Conservation (phyloP, 2,329 filamentous ascomycete species). For the Verticillium tricorpus region DNA sequence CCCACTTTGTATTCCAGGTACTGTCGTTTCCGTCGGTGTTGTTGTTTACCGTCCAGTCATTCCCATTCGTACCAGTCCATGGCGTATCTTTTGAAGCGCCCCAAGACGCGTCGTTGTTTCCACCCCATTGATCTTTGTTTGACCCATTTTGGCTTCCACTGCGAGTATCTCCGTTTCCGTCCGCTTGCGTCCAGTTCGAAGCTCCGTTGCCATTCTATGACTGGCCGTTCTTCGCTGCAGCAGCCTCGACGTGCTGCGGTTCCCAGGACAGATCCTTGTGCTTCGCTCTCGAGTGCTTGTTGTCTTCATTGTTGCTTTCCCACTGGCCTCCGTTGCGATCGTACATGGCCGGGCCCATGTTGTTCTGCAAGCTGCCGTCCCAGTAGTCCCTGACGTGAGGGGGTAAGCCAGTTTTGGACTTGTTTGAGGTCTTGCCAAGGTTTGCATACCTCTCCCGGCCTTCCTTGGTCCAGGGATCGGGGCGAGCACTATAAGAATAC, state of each 20-base stretch:
- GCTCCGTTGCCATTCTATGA: not conserved
- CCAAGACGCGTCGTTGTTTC: not conserved
- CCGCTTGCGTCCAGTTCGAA: not conserved
- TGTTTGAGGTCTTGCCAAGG: not conserved
- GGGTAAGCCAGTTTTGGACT: not conserved
- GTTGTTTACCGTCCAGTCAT: not conserved
- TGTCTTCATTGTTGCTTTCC: not conserved
- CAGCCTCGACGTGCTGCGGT: not conserved
- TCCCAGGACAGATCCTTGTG: not conserved
- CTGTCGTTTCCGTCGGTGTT: slow-evolving; percentile 4
- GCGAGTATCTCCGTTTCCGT: not conserved
- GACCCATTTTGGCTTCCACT: not conserved
- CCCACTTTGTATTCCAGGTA: slow-evolving; percentile 9
- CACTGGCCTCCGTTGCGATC: not conserved
- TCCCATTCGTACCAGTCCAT: not conserved
- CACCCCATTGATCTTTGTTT: not conserved
- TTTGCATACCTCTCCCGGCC: not conserved
- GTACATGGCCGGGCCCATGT: slow-evolving; percentile 9
- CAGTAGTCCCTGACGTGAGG: not conserved
- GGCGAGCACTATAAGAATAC: not conserved
- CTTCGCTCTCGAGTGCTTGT: not conserved
- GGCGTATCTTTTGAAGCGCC: not conserved
- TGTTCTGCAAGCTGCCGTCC: slow-evolving; percentile 4
- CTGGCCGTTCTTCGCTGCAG: not conserved
- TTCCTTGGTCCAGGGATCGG: slow-evolving; percentile 1